Conservation (phyloP, 1,139 yeast species). For the Suhomyces taliae region DNA sequence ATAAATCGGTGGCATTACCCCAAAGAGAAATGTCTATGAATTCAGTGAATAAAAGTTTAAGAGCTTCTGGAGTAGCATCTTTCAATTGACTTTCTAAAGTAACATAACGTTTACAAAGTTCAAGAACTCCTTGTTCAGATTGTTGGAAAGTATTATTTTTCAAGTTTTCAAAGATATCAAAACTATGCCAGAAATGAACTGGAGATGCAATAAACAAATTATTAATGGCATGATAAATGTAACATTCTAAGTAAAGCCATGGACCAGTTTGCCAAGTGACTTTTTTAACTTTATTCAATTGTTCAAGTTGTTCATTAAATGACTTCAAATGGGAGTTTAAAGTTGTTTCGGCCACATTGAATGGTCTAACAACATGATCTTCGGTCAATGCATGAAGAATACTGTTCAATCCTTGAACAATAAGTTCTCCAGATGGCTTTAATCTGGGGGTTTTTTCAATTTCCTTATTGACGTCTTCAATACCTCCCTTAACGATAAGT, state of each 20-base stretch:
- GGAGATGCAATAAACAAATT: constrained; percentile 35
- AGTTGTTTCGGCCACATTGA: constrained; percentile 40
- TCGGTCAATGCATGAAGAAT: constrained; percentile 38
- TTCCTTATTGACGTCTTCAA: constrained; percentile 52
- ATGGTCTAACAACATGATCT: constrained; percentile 43
- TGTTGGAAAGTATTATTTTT: constrained; percentile 75
- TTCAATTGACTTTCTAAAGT: constrained; percentile 36
- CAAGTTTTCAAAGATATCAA: constrained; percentile 70
- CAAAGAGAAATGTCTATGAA: constrained; percentile 86
- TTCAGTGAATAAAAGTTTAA: constrained; percentile 66
- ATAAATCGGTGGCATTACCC: constrained; percentile 98
- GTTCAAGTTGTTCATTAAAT: constrained; percentile 49
- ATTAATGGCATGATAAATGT: constrained; percentile 70
- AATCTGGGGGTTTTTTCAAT: constrained; percentile 14
- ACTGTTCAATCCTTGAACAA: constrained; percentile 37
- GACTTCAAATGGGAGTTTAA: constrained; percentile 46
- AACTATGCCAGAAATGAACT: constrained; percentile 48
- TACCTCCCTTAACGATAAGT: constrained; percentile 64
- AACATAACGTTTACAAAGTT: constrained; percentile 70
- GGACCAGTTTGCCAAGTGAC: constrained; percentile 87
- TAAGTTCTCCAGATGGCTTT: constrained; percentile 32
- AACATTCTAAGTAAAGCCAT: constrained; percentile 88
- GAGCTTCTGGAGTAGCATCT: constrained; percentile 26
- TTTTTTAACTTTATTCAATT: constrained; percentile 23
- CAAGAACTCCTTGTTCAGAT: constrained; percentile 77